phyloP scores from a whole-genome alignment of 495 filamentous ascomycete species.

The Penicillium tannophilum region DNA sequence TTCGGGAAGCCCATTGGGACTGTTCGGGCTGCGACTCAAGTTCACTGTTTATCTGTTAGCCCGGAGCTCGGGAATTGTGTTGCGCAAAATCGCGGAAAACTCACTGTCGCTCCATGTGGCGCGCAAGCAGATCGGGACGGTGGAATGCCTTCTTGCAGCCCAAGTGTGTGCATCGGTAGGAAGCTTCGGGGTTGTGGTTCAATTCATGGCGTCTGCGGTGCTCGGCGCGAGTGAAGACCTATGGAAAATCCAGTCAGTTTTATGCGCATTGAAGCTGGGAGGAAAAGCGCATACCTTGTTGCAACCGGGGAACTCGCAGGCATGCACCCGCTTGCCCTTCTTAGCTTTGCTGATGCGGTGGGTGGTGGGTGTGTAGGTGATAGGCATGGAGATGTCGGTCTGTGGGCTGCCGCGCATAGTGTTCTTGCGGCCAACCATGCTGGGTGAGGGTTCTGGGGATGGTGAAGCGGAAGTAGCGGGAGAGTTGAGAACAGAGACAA shows the following conservation, averaged over 20 bases:
- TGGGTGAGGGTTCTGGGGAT: conserved; percentile 19
- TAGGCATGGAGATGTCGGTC: conserved; percentile 30
- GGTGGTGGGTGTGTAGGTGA: conserved; percentile 66
- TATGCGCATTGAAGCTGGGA: neutral
- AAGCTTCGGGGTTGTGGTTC: conserved; percentile 74
- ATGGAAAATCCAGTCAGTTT: conserved; percentile 16
- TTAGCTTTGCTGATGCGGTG: conserved; percentile 80
- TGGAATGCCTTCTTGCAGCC: conserved; percentile 81
- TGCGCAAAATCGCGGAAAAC: conserved; percentile 27
- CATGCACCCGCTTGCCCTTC: conserved; percentile 80
- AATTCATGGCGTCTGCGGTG: conserved; percentile 83
- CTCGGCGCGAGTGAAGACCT: conserved; percentile 85
- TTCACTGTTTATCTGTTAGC: conserved; percentile 31
- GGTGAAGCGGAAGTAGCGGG: conserved; percentile 18
- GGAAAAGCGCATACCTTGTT: conserved; percentile 55
- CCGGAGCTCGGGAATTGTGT: neutral
- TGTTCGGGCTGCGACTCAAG: conserved; percentile 37
- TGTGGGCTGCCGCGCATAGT: conserved; percentile 23
- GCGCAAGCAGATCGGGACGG: conserved; percentile 72
- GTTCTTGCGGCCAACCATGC: conserved; percentile 26
- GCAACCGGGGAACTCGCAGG: conserved; percentile 64
- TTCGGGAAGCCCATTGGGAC: conserved; percentile 39
- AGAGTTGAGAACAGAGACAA: conserved; percentile 16
- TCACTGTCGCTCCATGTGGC: conserved; percentile 85
- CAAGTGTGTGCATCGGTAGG: conserved; percentile 64